Evolutionary conservation across 306 rosid species (phyloP).

Genomic region (Canavalia gladiata): DNA sequence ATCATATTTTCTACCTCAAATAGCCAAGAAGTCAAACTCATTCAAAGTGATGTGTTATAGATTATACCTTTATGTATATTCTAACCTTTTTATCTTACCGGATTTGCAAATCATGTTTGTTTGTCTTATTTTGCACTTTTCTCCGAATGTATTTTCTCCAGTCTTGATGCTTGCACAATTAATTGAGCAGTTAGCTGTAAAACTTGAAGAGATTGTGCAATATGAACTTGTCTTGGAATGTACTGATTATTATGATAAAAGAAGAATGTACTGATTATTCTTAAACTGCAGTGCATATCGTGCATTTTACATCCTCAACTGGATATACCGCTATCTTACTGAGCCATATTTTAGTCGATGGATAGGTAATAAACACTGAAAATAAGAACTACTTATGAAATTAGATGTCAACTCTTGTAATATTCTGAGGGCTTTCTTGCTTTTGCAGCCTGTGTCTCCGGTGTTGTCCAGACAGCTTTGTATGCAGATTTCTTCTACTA

Average conservation of each 20-base stretch:
- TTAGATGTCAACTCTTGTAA: neutral
- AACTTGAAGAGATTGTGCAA: neutral
- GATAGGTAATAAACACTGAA: conserved; percentile 69
- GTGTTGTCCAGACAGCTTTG: conserved; percentile 92
- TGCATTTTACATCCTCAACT: conserved; percentile 90
- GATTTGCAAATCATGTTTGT: conserved; percentile 20
- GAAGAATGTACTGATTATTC: conserved; percentile 30
- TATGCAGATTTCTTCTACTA: conserved; percentile 98
- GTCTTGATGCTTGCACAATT: conserved; percentile 31
- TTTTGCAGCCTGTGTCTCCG: conserved; percentile 78
- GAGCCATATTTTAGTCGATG: conserved; percentile 76
- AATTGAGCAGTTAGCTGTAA: conserved; percentile 2
- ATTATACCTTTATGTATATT: conserved; percentile 8
- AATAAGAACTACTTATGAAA: conserved; percentile 4
- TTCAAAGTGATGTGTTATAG: conserved; percentile 13
- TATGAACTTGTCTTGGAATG: conserved; percentile 31
- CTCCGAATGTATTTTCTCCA: conserved; percentile 13
- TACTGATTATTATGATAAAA: conserved; percentile 15
- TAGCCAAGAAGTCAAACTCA: conserved; percentile 11
- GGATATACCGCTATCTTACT: conserved; percentile 96
- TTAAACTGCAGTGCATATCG: conserved; percentile 87
- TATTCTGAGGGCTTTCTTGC: conserved; percentile 36
- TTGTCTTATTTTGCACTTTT: conserved; percentile 22
- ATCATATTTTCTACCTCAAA: conserved; percentile 2
- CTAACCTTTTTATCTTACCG: neutral